These are phyloP conservation scores for Ceratocystis papillata DNA, from an alignment of 2,329 filamentous ascomycete species.

Conservation along the genomic window DNA sequence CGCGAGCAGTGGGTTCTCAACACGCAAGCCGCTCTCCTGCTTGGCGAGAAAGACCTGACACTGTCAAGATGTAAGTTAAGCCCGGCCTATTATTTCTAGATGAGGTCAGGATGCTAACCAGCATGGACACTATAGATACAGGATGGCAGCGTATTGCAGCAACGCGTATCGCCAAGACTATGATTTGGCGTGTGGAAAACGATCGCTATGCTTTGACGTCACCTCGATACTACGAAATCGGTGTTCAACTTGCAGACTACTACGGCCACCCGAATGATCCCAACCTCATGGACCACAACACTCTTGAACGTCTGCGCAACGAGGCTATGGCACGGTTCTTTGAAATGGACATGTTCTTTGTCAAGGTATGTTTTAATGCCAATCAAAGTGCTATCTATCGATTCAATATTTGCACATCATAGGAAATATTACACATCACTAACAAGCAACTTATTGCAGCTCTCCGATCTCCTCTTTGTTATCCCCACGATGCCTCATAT, in stretches of 20 bases:
- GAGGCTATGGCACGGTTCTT: constrained; percentile 45
- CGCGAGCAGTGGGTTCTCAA: constrained; percentile 58
- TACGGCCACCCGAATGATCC: constrained; percentile 40
- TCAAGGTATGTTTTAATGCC: constrained; percentile 42
- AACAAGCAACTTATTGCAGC: constrained; percentile 31
- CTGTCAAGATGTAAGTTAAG: constrained; percentile 47
- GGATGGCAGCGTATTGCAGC: constrained; percentile 48
- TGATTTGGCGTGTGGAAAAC: constrained; percentile 50
- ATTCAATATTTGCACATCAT: background rate
- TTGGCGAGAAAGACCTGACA: constrained; percentile 53
- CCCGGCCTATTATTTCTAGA: background rate
- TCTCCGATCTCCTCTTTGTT: constrained; percentile 51
- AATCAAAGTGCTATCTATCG: background rate
- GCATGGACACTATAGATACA: constrained; percentile 37
- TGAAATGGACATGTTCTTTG: constrained; percentile 53
- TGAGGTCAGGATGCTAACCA: background rate
- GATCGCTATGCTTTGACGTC: constrained; percentile 46
- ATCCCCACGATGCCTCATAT: constrained; percentile 50
- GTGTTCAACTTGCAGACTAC: constrained; percentile 42
- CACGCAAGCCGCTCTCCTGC: constrained; percentile 50
- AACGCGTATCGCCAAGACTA: constrained; percentile 44
- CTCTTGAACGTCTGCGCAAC: constrained; percentile 38
- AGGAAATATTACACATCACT: background rate
- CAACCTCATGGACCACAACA: constrained; percentile 35
- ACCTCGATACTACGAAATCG: constrained; percentile 42